These are phyloP conservation scores for Colletotrichum liriopes DNA, from an alignment of 2,329 filamentous ascomycete genomes.

Conservation along the genomic window DNA sequence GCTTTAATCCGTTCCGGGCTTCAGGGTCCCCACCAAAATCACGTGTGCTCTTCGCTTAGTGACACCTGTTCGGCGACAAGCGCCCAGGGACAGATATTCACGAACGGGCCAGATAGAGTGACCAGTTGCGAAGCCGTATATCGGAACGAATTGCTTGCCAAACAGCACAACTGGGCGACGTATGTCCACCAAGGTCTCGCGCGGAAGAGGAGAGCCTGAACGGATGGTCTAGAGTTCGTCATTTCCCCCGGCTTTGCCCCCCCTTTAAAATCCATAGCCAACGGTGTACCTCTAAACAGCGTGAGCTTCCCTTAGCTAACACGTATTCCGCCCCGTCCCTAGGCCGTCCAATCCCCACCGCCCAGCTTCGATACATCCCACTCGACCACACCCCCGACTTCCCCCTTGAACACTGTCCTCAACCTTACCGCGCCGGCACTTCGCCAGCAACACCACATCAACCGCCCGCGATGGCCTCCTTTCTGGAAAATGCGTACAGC, in stretches of 20 bases:
- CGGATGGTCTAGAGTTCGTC: conserved; percentile 35
- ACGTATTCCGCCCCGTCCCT: conserved; percentile 42
- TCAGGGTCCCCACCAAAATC: conserved; percentile 43
- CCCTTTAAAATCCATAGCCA: conserved; percentile 9
- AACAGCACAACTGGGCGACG: conserved; percentile 47
- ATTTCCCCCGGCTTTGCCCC: neutral
- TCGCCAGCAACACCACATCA: conserved; percentile 43
- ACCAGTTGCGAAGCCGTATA: conserved; percentile 41
- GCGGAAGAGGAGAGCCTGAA: conserved; percentile 35
- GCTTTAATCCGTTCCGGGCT: conserved; percentile 42
- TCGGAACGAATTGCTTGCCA: conserved; percentile 30
- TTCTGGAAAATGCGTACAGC: conserved; percentile 95
- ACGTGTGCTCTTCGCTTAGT: conserved; percentile 56
- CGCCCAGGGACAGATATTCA: conserved; percentile 55
- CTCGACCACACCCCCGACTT: conserved; percentile 27
- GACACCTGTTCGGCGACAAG: conserved; percentile 58
- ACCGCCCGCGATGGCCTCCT: conserved; percentile 84
- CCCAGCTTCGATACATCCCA: conserved; percentile 44
- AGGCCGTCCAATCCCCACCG: conserved; percentile 43
- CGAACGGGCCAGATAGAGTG: conserved; percentile 49
- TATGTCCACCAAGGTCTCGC: conserved; percentile 21
- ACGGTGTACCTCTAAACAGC: conserved; percentile 12
- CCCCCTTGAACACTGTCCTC: conserved; percentile 42
- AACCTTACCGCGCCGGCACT: conserved; percentile 45
- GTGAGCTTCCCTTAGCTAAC: conserved; percentile 42